Base-by-base conservation (phyloP, 2,329 filamentous ascomycete species). In the Pseudogymnoascus sp. region DNA sequence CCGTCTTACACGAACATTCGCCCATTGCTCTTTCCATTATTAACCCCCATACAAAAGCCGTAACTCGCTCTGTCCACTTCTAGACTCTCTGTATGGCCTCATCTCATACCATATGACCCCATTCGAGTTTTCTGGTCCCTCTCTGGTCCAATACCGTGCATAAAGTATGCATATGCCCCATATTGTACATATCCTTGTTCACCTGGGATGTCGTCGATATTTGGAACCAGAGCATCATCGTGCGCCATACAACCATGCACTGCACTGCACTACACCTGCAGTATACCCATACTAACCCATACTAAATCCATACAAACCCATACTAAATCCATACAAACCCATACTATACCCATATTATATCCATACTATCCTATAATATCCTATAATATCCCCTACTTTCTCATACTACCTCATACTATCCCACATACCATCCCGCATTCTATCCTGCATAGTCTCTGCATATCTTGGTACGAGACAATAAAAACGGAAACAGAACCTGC, bases 191-290 rank as follows among this genome's bases (percentile, higher is more conserved):
- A 49, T 49, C 43, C 43, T 49, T 49, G 43, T 9, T 28, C 43
- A 49, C 43, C 43, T 49, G 43, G 43, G 43, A 49, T 49, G 21
- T 49, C 21, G 43, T 49, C 43, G 43, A 49, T 49, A 49, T 49
- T 49, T 49, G 43, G 43, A 49, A 16, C 2, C 14, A 49, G 12
- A 49, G 43, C 43, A 49, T 49, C 43, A 49, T 49, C 23, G 23
- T 49, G 43, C 43, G 43, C 43, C 7, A 12, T 7, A 25, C 14
- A 6, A 49, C 23, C 43, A 28, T 49, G 43, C 23, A 49, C 43
- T n/a, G 43, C 14, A 18, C 23, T n/a, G 43, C 43, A 49, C 14
- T 28, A 18, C 14, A n/a, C 43, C 43, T 28, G 43, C 23, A 49
- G 12, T 49, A 49, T 49, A 46, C 42, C 43, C 43, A 49, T 49